A percentile compares a stretch with the other conserved stretches of the same genome.
Conservation (phyloP, 768 basidiomycete genomes). For the Lyophyllum atratum region DNA sequence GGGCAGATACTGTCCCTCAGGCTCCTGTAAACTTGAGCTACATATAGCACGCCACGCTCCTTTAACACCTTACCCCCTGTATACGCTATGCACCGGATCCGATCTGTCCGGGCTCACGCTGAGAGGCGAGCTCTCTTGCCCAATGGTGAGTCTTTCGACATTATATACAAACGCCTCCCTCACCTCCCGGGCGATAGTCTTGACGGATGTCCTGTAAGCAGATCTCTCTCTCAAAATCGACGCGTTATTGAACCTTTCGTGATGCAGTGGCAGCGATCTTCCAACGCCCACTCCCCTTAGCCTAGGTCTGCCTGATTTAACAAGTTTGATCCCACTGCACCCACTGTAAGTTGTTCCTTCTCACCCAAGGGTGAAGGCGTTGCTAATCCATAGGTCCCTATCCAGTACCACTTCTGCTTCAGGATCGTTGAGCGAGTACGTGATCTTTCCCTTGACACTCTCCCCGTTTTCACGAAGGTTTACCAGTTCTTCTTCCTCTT, state of each 20-base stretch:
- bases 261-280: background rate
- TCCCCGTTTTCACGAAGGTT: background rate
- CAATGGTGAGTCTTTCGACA: conserved; percentile 3
- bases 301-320: background rate
- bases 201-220: conserved; percentile 5
- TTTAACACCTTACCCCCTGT: background rate
- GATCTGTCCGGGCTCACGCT: conserved; percentile 6
- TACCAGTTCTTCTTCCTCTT: background rate
- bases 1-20: background rate
- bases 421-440: conserved; percentile 9
- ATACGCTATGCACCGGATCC: conserved; percentile 6
- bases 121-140: conserved; percentile 7
- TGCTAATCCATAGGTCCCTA: background rate
- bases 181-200: background rate
- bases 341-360: background rate
- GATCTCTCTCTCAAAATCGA: background rate
- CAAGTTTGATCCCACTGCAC: background rate
- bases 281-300: background rate
- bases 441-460: background rate
- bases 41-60: conserved; percentile 3
- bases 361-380: background rate
- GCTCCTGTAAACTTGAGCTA: background rate
- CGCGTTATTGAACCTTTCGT: background rate
- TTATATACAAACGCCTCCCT: background rate
- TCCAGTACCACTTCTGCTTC: background rate